Evolutionary conservation across 345 rosid genomes (phyloP), one percentile per base, ranked within the genome.

Genomic region (Bretschneidera sinensis): DNA sequence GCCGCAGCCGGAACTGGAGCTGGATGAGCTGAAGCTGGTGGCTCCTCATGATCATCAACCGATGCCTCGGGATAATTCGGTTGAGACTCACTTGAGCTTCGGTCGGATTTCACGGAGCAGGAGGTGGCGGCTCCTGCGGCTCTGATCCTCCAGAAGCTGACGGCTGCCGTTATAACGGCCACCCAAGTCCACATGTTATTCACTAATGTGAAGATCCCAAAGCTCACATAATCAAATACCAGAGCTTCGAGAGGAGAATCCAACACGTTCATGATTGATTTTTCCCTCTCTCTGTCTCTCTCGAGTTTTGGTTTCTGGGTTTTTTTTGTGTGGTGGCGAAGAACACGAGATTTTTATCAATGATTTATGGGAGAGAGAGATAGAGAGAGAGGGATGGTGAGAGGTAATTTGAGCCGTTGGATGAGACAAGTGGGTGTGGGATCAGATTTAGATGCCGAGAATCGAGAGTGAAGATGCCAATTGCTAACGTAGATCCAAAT

Each of bases 161-260:
- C 60, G 49, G 83, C 92, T 15, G 89, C 91, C 0, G 92, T 83
- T 24, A 83, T 34, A 45, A 87, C 71, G 43, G 92, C 84, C 22
- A 90, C 56, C 90, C 90, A 87, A 53, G 95, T 68, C 97, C 92
- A 87, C 0, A 90, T 62, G 60, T 73, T 87, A 67, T 72, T 82
- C 19, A 76, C 81, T 23, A 65, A 53, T 6, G 81, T 60, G 62
- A 76, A 49, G 45, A 83, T 45, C 24, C 84, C 89, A 47, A 81
- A 76, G 64, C 69, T 79, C 7, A 66, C 70, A 63, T 71, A 78
- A 21, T 82, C 68, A 0, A 85, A 77, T 6, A 78, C 79, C 23
- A 78, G 63, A 0, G 87, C 79, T 34, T 76, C 95, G 15, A 85
- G 39, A 1, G 77, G 74, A 54, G 88, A 79, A 50, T 75, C 74